A percentile compares a stretch with the other conserved stretches of the same genome.
These are phyloP conservation scores for Teunomyces lycoperdinae DNA, from an alignment of 805 yeast genomes.

Conservation along the genomic window DNA sequence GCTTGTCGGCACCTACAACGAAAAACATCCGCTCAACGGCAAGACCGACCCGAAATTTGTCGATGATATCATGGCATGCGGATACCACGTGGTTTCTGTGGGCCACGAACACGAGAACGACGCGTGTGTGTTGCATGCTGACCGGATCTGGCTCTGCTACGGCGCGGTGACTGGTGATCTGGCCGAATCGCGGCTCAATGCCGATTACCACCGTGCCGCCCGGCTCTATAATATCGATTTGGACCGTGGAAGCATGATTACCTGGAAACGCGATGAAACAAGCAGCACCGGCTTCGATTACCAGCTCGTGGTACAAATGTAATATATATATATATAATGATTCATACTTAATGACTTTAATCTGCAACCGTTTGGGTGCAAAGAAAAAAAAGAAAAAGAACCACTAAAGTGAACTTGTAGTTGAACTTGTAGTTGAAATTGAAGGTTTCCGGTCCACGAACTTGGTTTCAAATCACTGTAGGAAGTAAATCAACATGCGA, in stretches of 20 bases:
- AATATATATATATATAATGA: background rate
- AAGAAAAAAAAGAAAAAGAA: no score
- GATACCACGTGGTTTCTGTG: constrained; percentile 36
- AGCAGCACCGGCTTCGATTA: constrained; percentile 25
- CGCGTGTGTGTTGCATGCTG: constrained; percentile 30
- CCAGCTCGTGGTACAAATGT: constrained; percentile 13
- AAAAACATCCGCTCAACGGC: constrained; percentile 32
- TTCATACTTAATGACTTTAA: no score
- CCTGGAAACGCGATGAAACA: constrained; percentile 36
- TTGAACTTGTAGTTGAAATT: no score
- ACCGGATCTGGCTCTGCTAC: constrained; percentile 38
- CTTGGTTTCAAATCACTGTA: no score
- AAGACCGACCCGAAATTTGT: constrained; percentile 26
- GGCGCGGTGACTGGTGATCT: constrained; percentile 37
- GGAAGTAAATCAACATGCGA: no score
- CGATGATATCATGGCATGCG: constrained; percentile 33
- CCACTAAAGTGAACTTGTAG: no score
- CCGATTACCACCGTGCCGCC: constrained; percentile 28
- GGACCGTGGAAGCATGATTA: constrained; percentile 21
- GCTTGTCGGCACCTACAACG: constrained; percentile 38
- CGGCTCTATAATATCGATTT: constrained; percentile 36
- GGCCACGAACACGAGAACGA: constrained; percentile 47
- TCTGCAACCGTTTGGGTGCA: no score
- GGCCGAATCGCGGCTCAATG: constrained; percentile 25
- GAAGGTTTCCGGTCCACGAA: no score